Evolutionary conservation across 129 eudicot genomes (phyloP), one percentile per base, ranked within the genome.

Genomic region (Pittosporum tobira): DNA sequence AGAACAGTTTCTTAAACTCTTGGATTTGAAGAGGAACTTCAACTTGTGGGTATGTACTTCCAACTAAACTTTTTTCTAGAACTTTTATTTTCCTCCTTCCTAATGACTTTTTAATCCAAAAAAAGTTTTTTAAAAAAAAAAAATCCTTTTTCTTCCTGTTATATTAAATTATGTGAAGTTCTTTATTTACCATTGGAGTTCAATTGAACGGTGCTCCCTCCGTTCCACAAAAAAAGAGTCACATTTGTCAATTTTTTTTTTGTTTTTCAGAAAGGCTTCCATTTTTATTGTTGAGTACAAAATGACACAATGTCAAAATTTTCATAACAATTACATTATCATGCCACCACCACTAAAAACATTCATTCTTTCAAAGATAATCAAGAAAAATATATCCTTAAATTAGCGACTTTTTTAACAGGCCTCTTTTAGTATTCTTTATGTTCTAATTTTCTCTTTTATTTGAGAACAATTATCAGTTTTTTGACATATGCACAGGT

Each of bases 1-100:
- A 81, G 93, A 64, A 87, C 93, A 9, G 85, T 83, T 31, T 79
- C 80, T 26, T 79, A 68, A 79, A 23, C 26, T 20, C 44, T 11
- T 19, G 36, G 60, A 11, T 47, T 54, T 13, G 13, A 50, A 19
- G 2, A 26, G 29, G 20, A 62, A 47, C 40, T 46, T 29, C 38
- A 29, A 15, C 44, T 28, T 5, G 38, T n/a, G 30, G 66, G 54
- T 47, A 62, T 28, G 66, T 62, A 44, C 48, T 18, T 4, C 19
- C 12, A 44, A 44, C 2, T 44, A 44, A 16, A 7, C 2, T 13
- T 14, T 44, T 44, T 5, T 44, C 5, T 4, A 5, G 18, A 13
- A 18, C n/a, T 16, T n/a, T 7, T 44, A 14, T 13, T 44, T 44
- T 36, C 42, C 6, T 36, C 42, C 11, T 36, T 5, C 1, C 1